These are phyloP conservation scores for Boletus pseudopeckii DNA, from an alignment of 768 basidiomycete species.

Conservation along the genomic window DNA sequence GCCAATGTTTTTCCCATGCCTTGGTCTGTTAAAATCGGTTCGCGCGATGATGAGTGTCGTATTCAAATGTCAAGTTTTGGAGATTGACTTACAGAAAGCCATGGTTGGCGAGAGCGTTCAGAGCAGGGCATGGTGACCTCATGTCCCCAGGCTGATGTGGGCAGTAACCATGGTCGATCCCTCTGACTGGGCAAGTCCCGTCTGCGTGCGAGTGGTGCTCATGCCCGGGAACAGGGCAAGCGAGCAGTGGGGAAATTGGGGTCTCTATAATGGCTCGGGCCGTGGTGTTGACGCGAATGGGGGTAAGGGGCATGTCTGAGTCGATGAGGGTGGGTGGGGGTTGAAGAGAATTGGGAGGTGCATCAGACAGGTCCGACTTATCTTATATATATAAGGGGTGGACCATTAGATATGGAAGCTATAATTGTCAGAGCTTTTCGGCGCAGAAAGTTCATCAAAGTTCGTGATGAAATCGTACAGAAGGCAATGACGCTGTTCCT, in stretches of 20 bases:
- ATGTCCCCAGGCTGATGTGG: constrained; percentile 45
- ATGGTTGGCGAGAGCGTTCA: constrained; percentile 74
- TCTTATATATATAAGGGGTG: constrained; percentile 10
- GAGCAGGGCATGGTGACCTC: constrained; percentile 68
- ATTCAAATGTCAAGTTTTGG: not conserved
- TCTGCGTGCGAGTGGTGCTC: constrained; percentile 19
- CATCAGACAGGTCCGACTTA: too few species aligned
- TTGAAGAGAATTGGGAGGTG: not conserved
- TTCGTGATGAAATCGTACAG: not conserved
- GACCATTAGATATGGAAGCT: not conserved
- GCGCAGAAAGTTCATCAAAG: not conserved
- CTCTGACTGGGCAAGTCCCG: constrained; percentile 41
- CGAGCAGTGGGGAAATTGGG: constrained; percentile 6
- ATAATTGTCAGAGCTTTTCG: not conserved
- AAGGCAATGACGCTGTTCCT: not conserved
- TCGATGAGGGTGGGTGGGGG: too few species aligned
- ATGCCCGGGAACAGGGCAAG: constrained; percentile 14
- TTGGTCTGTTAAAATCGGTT: constrained; percentile 34
- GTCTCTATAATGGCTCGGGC: not conserved
- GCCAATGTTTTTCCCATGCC: constrained; percentile 48
- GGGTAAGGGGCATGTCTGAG: constrained; percentile 4
- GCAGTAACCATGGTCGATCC: constrained; percentile 38
- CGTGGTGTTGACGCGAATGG: not conserved
- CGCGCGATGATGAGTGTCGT: not conserved
- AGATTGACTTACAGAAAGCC: constrained; percentile 59